Base-by-base conservation (phyloP, 2,329 filamentous ascomycete species). In the Dactylonectria macrodidyma region DNA sequence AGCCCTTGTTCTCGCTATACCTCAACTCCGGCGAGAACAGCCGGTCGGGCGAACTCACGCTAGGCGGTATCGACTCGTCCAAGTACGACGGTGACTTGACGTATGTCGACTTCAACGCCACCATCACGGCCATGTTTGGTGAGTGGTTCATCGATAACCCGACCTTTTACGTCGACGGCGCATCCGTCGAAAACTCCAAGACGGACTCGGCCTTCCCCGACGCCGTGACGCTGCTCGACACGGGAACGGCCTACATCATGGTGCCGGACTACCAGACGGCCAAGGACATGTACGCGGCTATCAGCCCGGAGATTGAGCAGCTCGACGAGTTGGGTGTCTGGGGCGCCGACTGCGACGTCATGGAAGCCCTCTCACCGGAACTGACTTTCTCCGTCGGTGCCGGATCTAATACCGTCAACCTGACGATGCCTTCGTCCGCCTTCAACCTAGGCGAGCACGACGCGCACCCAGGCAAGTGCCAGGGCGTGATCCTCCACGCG, bases 391-490 rank as follows among this genome's bases (percentile, higher is more conserved):
- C 72, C 3, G 52, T 81, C 9, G 79, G 80, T 38, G 62, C 65
- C 7, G 66, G 60, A 2, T 57, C 65, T 9, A 55, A 67, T 22
- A 36, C 68, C 2, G 54, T 78, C 19, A 79, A 79, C 30, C 60
- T 78, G 11, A 79, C 75, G 4, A 68, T 82, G 38, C 75, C 77
- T 2, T 75, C 71, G 62, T 58, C 63, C 34, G 70, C 72, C 2
- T 76, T 82, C 70, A 82, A 79, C 65, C 71, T 80, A 2, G 81
- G 80, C 14, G 77, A 77, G 70, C 78, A 78, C 41, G 26, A 64
- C 30, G 46, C 51, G 9, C 64, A 66, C 47, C 62, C 65, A 1
- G 71, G 66, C 0, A 73, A 77, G 22, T 82, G 80, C 63, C 78
- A 81, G 69, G 76, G 72, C 8, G 70, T 81, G 2, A 78, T 81